phyloP scores from a whole-genome alignment of 1,139 yeast genomes.

The Lodderomyces parapsilosis region DNA sequence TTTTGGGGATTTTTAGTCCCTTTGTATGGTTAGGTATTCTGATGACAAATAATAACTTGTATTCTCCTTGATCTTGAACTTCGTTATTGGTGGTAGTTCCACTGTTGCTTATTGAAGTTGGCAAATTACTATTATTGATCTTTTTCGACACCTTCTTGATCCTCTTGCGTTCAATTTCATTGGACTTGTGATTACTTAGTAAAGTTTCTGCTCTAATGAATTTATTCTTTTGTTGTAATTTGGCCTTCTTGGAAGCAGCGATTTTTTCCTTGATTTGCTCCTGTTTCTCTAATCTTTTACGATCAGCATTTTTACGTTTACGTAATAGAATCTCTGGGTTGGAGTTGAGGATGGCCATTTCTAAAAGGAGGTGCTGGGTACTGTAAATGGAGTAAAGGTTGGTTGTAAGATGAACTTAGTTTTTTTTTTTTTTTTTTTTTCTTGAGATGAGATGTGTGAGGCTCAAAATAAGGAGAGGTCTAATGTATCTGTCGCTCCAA shows the following conservation, averaged over 20 bases:
- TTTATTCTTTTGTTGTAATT: slow-evolving; percentile 38
- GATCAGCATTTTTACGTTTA: slow-evolving; percentile 75
- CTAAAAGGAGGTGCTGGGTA: slow-evolving; percentile 1
- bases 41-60: slow-evolving; percentile 60
- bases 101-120: slow-evolving; percentile 15
- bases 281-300: slow-evolving; percentile 65
- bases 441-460: slow-evolving; percentile 6
- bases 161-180: slow-evolving; percentile 66
- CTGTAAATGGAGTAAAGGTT: background rate
- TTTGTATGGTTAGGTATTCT: slow-evolving; percentile 58
- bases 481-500: no score
- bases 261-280: slow-evolving; percentile 39
- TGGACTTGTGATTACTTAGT: slow-evolving; percentile 62
- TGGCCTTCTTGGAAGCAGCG: slow-evolving; percentile 33
- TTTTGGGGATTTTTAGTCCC: slow-evolving; percentile 64
- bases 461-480: no score
- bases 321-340: slow-evolving; percentile 75
- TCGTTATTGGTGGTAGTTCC: slow-evolving; percentile 16
- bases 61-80: slow-evolving; percentile 30
- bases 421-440: background rate
- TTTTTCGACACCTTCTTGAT: slow-evolving; percentile 58
- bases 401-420: background rate
- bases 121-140: slow-evolving; percentile 14
- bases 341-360: slow-evolving; percentile 57
- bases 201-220: slow-evolving; percentile 74